These are phyloP conservation scores for Heliocybe sulcata DNA, from an alignment of 1,284 basidiomycete species.

Conservation along the genomic window DNA sequence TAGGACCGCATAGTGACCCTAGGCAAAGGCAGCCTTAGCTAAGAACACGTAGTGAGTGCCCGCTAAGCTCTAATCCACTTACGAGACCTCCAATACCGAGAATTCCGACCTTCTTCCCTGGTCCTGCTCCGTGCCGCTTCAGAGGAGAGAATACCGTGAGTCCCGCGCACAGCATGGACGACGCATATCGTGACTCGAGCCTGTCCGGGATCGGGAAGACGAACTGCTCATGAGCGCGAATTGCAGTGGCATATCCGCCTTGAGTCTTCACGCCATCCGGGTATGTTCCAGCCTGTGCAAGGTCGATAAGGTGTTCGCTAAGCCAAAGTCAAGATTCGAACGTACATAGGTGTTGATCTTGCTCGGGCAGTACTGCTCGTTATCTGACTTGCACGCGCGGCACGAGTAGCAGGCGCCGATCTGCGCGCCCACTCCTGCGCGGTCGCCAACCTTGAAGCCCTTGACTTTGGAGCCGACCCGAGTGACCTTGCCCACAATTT, in stretches of 20 bases:
- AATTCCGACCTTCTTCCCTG: slow-evolving; percentile 63
- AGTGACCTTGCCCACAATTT: slow-evolving; percentile 52
- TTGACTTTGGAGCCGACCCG: slow-evolving; percentile 47
- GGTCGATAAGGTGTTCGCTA: slow-evolving; percentile 4
- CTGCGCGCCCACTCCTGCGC: slow-evolving; percentile 63
- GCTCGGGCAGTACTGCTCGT: slow-evolving; percentile 45
- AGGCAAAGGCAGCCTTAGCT: slow-evolving; percentile 11
- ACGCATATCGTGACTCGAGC: slow-evolving; percentile 43
- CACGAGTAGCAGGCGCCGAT: slow-evolving; percentile 47
- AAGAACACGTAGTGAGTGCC: too few species aligned
- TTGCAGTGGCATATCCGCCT: slow-evolving; percentile 61
- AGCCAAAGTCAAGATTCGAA: too few species aligned
- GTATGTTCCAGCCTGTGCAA: slow-evolving; percentile 21
- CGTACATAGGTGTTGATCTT: slow-evolving; percentile 1
- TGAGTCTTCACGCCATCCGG: slow-evolving; percentile 44
- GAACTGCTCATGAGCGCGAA: slow-evolving; percentile 61
- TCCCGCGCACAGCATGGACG: slow-evolving; percentile 56
- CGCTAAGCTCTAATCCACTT: slow-evolving; percentile 18
- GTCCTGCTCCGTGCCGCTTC: slow-evolving; percentile 49
- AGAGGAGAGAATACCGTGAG: slow-evolving; percentile 64
- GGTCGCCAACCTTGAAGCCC: slow-evolving; percentile 53
- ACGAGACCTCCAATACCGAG: slow-evolving; percentile 59
- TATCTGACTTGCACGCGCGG: slow-evolving; percentile 43
- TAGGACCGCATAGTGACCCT: slow-evolving; percentile 38
- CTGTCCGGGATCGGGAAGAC: slow-evolving; percentile 64